phyloP scores from a whole-genome alignment of 1,284 basidiomycete species.

The Pterula multifida region DNA sequence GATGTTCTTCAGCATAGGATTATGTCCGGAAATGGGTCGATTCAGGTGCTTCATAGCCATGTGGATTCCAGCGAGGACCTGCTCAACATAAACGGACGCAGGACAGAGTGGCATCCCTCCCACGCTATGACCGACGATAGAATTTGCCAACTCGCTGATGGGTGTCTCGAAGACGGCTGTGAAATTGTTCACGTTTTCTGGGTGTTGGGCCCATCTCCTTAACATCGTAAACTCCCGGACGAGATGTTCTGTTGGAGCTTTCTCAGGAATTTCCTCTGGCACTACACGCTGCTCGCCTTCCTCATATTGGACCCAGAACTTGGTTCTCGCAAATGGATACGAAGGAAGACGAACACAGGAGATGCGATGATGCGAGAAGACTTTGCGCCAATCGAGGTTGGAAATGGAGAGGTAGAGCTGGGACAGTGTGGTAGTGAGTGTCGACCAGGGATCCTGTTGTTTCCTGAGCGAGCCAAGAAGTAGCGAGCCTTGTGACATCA shows the following conservation, averaged over 20 bases:
- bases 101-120: constrained; percentile 49
- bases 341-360: constrained; percentile 39
- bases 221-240: constrained; percentile 27
- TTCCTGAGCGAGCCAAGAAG: constrained; percentile 39
- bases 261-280: background rate
- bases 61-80: constrained; percentile 32
- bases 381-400: constrained; percentile 38
- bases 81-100: constrained; percentile 55
- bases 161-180: constrained; percentile 42
- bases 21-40: constrained; percentile 17
- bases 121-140: constrained; percentile 50
- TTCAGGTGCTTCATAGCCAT: constrained; percentile 22
- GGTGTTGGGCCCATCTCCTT: constrained; percentile 30
- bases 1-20: constrained; percentile 28
- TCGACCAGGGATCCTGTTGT: constrained; percentile 28
- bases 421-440: constrained; percentile 31
- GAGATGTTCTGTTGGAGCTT: constrained; percentile 3
- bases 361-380: constrained; percentile 34
- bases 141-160: constrained; percentile 27
- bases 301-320: constrained; percentile 44
- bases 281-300: constrained; percentile 14
- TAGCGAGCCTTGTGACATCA: constrained; percentile 18
- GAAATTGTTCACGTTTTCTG: constrained; percentile 25
- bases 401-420: constrained; percentile 32
- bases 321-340: constrained; percentile 46